Evolutionary conservation across 345 rosid species (phyloP).

Genomic region (Eucalyptus erythrocorys): DNA sequence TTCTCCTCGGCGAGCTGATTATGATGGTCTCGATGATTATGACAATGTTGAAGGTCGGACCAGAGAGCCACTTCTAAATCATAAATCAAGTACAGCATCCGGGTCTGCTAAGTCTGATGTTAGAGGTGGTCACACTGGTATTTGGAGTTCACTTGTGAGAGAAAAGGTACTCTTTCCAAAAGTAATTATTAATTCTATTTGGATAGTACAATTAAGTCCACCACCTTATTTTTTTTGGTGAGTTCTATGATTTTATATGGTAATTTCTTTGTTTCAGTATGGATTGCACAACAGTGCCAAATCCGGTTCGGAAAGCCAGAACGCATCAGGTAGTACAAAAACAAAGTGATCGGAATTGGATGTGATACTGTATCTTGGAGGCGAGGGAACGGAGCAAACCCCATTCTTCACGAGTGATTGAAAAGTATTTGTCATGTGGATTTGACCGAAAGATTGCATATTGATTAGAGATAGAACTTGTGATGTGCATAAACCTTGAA

Average conservation of each 20-base stretch:
- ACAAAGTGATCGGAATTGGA: constrained; percentile 11
- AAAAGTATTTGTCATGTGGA: neutral
- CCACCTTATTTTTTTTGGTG: neutral
- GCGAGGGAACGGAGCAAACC: neutral
- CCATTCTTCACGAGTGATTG: neutral
- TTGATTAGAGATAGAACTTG: neutral
- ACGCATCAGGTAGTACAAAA: constrained; percentile 23
- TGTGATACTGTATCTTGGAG: neutral
- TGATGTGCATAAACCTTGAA: neutral
- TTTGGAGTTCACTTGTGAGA: constrained; percentile 66
- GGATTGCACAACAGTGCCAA: constrained; percentile 31
- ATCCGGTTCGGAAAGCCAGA: constrained; percentile 8
- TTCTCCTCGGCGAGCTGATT: constrained; percentile 27
- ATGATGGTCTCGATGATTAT: constrained; percentile 1
- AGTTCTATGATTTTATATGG: neutral
- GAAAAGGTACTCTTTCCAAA: constrained; percentile 50
- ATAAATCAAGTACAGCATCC: constrained; percentile 46
- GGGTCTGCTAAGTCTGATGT: constrained; percentile 28
- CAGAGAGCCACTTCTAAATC: constrained; percentile 63
- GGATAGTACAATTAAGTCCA: neutral
- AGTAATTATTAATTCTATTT: neutral
- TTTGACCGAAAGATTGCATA: neutral
- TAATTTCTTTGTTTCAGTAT: constrained; percentile 23
- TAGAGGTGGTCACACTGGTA: constrained; percentile 30
- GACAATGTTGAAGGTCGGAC: constrained; percentile 16